These are phyloP conservation scores for Phytopythium boreale DNA, from an alignment of 352 stramenopile genomes.

Conservation along the genomic window DNA sequence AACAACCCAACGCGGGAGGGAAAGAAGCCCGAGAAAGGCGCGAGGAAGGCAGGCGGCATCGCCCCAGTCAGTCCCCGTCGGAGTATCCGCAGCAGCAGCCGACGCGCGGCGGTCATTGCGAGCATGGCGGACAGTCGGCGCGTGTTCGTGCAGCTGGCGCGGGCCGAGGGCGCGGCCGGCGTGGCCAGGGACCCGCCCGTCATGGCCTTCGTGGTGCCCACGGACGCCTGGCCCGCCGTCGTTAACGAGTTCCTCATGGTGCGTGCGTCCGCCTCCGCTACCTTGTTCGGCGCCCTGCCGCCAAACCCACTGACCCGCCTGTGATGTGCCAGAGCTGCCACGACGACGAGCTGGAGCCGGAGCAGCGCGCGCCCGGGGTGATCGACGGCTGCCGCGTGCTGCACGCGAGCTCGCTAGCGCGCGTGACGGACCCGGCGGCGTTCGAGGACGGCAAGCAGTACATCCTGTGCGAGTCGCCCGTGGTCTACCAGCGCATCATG, in stretches of 20 bases:
- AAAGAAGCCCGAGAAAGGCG: neutral
- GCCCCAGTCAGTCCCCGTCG: neutral
- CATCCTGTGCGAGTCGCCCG: constrained; percentile 43
- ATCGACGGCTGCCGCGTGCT: constrained; percentile 58
- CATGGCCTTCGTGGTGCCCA: constrained; percentile 63
- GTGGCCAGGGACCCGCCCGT: constrained; percentile 35
- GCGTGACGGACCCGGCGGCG: constrained; percentile 25
- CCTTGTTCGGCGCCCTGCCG: too few relatives aligned
- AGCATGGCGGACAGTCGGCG: constrained; percentile 44
- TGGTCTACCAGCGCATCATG: constrained; percentile 35
- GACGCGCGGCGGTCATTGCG: neutral
- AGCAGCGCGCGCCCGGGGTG: constrained; percentile 49
- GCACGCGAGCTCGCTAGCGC: constrained; percentile 42
- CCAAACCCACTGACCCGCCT: too few relatives aligned
- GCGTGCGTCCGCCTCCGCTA: constrained; percentile 1
- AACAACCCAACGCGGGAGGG: neutral
- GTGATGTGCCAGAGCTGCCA: constrained; percentile 75
- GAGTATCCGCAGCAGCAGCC: too few relatives aligned
- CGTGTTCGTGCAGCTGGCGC: constrained; percentile 70
- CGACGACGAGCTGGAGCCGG: constrained; percentile 69
- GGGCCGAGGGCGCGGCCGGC: constrained; percentile 19
- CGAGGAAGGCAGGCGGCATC: neutral
- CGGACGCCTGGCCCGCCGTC: constrained; percentile 54
- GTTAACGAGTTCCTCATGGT: constrained; percentile 86
- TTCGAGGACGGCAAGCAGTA: constrained; percentile 80